phyloP scores from a whole-genome alignment of 495 filamentous ascomycete genomes.

The Lophium mytilinum region DNA sequence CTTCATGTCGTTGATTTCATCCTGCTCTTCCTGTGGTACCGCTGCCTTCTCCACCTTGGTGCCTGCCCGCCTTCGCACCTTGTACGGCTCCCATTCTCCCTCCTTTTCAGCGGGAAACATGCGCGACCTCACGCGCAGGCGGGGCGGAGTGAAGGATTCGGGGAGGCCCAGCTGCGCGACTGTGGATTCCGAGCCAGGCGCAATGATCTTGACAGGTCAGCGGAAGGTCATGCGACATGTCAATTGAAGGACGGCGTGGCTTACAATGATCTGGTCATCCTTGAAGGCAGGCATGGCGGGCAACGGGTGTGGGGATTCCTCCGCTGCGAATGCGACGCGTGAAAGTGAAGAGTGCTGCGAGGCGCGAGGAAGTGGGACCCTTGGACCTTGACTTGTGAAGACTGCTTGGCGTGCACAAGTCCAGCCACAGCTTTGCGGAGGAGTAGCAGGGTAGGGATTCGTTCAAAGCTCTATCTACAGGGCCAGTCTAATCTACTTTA shows the following conservation, averaged over 20 bases:
- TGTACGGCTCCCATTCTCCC: slow-evolving; percentile 77
- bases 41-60: slow-evolving; percentile 23
- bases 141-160: slow-evolving; percentile 82
- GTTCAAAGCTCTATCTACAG: too few species aligned
- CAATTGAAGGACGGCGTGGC: slow-evolving; percentile 14
- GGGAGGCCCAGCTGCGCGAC: slow-evolving; percentile 88
- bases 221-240: too few species aligned
- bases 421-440: too few species aligned
- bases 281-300: slow-evolving; percentile 60
- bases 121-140: slow-evolving; percentile 73
- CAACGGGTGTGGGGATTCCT: too few species aligned
- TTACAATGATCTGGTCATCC: slow-evolving; percentile 68
- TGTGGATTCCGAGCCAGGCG: slow-evolving; percentile 87
- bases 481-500: too few species aligned
- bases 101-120: slow-evolving; percentile 81
- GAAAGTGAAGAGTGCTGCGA: too few species aligned
- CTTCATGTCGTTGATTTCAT: slow-evolving; percentile 27
- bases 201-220: slow-evolving; percentile 59
- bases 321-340: too few species aligned
- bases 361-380: too few species aligned
- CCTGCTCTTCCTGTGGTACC: slow-evolving; percentile 15
- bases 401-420: too few species aligned
- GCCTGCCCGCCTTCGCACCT: slow-evolving; percentile 57
- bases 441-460: too few species aligned
- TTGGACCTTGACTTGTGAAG: too few species aligned